Conservation (phyloP, 352 stramenopile species). For the Phytophthora pluvialis region DNA sequence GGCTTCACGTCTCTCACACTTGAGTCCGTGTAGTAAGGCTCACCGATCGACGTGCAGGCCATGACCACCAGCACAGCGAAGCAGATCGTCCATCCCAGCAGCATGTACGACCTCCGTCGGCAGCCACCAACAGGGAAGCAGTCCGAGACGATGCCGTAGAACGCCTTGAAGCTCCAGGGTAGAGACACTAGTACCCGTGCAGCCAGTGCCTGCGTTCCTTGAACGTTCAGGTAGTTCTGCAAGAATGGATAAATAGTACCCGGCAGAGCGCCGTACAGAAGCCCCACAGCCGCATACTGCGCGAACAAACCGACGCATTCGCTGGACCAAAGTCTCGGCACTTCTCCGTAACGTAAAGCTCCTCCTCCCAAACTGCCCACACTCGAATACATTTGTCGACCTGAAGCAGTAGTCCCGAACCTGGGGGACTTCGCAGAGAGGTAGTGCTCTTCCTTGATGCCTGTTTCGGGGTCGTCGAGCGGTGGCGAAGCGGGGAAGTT, state of each 20-base stretch:
- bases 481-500: too few relatives aligned
- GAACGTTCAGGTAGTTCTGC: slow-evolving; percentile 49
- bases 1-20: slow-evolving; percentile 20
- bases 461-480: too few relatives aligned
- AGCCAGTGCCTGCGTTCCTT: slow-evolving; percentile 42
- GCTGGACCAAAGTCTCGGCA: too few relatives aligned
- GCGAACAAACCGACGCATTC: too few relatives aligned
- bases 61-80: slow-evolving; percentile 56
- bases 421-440: too few relatives aligned
- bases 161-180: slow-evolving; percentile 58
- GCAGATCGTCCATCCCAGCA: slow-evolving; percentile 57
- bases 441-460: too few relatives aligned
- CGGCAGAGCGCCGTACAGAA: slow-evolving; percentile 47
- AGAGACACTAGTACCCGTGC: slow-evolving; percentile 47
- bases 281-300: slow-evolving; percentile 47
- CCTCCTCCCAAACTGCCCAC: too few relatives aligned
- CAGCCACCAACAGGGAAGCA: slow-evolving; percentile 54
- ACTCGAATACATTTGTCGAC: too few relatives aligned
- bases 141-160: slow-evolving; percentile 34
- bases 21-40: slow-evolving; percentile 53
- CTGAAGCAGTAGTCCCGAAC: too few relatives aligned
- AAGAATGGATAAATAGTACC: slow-evolving; percentile 52
- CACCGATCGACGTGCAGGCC: slow-evolving; percentile 37
- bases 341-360: too few relatives aligned
- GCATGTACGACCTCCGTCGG: slow-evolving; percentile 62